These are phyloP conservation scores for Schwanniomyces vanrijiae DNA, from an alignment of 805 yeast genomes.

Conservation along the genomic window DNA sequence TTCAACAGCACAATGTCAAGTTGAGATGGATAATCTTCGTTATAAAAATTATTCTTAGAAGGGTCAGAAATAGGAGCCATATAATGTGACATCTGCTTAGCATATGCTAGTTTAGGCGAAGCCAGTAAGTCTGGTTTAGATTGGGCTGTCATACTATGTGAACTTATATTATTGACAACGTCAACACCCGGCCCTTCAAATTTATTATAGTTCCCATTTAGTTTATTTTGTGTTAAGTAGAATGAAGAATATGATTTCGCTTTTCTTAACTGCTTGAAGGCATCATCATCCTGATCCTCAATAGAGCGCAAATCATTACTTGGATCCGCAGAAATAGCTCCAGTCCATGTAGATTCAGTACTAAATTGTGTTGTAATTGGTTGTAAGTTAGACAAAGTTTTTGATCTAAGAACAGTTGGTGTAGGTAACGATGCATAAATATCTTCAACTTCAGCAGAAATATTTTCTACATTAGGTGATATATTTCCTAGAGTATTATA, in stretches of 20 bases:
- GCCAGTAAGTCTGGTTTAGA: conserved; percentile 6
- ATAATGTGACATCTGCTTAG: conserved; percentile 8
- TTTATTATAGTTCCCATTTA: not conserved
- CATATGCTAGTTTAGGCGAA: conserved; percentile 4
- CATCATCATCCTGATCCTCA: conserved; percentile 44
- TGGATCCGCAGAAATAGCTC: conserved; percentile 10
- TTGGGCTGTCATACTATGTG: conserved; percentile 3
- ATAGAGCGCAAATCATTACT: conserved; percentile 28
- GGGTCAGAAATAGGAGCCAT: conserved; percentile 8
- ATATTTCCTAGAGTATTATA: conserved; percentile 27
- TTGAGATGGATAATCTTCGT: not conserved
- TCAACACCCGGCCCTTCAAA: conserved; percentile 6
- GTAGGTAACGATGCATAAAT: conserved; percentile 17
- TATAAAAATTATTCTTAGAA: not conserved
- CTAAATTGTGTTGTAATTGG: conserved; percentile 11
- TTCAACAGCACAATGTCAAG: conserved; percentile 27
- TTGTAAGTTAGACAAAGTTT: not conserved
- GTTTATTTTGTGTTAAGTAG: not conserved
- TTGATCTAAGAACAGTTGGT: conserved; percentile 7
- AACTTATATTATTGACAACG: conserved; percentile 22
- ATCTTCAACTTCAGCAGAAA: conserved; percentile 15
- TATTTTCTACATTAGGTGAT: conserved; percentile 22
- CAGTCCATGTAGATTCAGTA: conserved; percentile 9
- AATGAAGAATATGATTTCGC: conserved; percentile 29
- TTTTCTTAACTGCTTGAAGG: conserved; percentile 38